Conservation (phyloP, 768 basidiomycete genomes). For the Ramaria sp. region DNA sequence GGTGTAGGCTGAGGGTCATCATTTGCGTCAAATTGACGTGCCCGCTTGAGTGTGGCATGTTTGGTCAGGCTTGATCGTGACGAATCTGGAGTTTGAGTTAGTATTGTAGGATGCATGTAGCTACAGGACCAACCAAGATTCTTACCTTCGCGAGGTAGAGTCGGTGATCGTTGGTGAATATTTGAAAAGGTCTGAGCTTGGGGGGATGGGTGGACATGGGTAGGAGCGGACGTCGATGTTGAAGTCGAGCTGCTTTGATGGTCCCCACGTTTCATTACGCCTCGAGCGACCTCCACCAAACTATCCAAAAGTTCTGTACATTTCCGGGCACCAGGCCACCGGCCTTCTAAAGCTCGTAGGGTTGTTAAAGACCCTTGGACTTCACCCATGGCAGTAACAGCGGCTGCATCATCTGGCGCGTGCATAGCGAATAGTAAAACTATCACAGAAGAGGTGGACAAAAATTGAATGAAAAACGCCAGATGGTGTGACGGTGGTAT, state of each 20-base stretch:
- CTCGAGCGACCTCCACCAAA: constrained; percentile 8
- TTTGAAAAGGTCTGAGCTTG: not conserved
- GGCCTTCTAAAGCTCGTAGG: constrained; percentile 72
- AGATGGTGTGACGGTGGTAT: constrained; percentile 82
- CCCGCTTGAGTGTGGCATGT: not conserved
- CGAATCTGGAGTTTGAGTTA: not conserved
- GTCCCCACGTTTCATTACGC: constrained; percentile 47
- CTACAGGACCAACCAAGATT: not conserved
- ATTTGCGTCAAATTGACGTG: not conserved
- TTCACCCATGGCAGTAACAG: constrained; percentile 73
- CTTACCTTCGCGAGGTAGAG: constrained; percentile 6
- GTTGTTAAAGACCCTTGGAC: constrained; percentile 61
- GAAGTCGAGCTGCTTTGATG: constrained; percentile 53
- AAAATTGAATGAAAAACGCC: constrained; percentile 81
- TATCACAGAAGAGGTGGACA: constrained; percentile 84
- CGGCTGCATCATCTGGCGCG: constrained; percentile 51
- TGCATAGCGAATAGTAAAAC: constrained; percentile 83
- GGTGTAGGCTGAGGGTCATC: not conserved
- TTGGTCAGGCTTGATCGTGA: not conserved
- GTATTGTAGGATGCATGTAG: not conserved
- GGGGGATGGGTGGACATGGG: not conserved
- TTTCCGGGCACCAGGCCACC: constrained; percentile 82
- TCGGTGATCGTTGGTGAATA: not conserved
- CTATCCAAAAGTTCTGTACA: constrained; percentile 65
- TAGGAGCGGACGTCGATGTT: constrained; percentile 9